Base-by-base conservation (phyloP, 2,329 filamentous ascomycete genomes). In the Colletotrichum sublineola region DNA sequence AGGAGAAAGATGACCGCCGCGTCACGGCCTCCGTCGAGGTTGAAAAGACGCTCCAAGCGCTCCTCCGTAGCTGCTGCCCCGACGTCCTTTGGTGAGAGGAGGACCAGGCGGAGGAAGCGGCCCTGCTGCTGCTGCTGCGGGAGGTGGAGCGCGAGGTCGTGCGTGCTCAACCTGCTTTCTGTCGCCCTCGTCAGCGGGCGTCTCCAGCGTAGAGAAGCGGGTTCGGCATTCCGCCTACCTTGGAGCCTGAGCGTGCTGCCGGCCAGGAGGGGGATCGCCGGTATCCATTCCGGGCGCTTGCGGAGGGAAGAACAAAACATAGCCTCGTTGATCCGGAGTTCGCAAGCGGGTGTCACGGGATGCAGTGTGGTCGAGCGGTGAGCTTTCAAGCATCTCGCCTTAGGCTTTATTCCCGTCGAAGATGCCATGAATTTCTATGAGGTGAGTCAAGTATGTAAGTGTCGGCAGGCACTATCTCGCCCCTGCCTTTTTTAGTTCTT, bases 1-100 rank as follows among this genome's bases (percentile, higher is more conserved):
- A 88, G 74, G 20, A 89, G 78, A 64, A 88, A 84, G 20, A 89
- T 60, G 36, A 87, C 76, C n/a, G 80, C 86, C 12, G 80, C 76
- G 67, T 84, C 79, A 67, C 76, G 77, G 3, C 82, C 81, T 31
- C 81, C 83, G 65, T 81, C 86, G 40, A 85, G 77, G 65, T 82
- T 75, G 46, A 78, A 81, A 14, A 88, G 77, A 20, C 83, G 80
- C 70, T 85, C 81, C 18, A 86, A 78, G 24, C 82, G 83, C 60
- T 76, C 68, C 20, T 75, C 75, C 24, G 77, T 80, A 1, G 75
- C 73, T 7, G 76, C 60, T n/a, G 77, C 74, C 11, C 77, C 79
- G 12, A 83, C 74, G 18, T 87, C 83, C 15, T 56, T 68, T 3
- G 82, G 73, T 1, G 83, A 82, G 44, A 88, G 75, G 6, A 87